Conservation (phyloP, 495 filamentous ascomycete species). For the Penicillium alfredii region DNA sequence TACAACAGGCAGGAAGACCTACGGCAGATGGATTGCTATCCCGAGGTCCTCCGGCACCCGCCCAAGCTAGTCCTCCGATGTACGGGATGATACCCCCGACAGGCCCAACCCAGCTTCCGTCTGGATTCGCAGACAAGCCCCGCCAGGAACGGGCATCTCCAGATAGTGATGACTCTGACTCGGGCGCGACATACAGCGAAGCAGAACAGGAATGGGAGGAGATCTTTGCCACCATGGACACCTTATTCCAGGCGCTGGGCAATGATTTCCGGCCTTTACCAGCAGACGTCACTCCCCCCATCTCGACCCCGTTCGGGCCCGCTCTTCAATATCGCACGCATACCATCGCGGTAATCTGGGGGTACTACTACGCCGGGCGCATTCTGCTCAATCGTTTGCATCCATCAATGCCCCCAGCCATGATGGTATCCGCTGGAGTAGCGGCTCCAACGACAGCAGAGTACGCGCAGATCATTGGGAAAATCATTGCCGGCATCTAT, state of each 20-base stretch:
- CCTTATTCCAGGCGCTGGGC: constrained; percentile 60
- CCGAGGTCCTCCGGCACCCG: constrained; percentile 2
- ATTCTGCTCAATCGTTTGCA: constrained; percentile 74
- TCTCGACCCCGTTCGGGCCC: constrained; percentile 72
- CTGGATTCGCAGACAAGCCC: constrained; percentile 30
- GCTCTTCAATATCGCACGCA: constrained; percentile 80
- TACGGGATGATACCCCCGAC: constrained; percentile 49
- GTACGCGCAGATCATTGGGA: constrained; percentile 69
- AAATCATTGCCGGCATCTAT: constrained; percentile 71
- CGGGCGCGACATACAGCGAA: constrained; percentile 56
- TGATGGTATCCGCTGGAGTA: constrained; percentile 75
- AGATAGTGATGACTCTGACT: constrained; percentile 41
- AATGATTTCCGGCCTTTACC: constrained; percentile 73
- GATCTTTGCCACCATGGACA: constrained; percentile 64
- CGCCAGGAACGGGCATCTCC: constrained; percentile 11
- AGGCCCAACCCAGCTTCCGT: constrained; percentile 34
- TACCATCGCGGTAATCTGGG: constrained; percentile 78
- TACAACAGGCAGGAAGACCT: constrained; percentile 4
- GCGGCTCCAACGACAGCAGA: constrained; percentile 60
- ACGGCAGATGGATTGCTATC: constrained; percentile 8
- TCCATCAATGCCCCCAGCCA: constrained; percentile 85
- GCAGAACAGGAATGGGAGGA: constrained; percentile 76
- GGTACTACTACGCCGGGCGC: constrained; percentile 72
- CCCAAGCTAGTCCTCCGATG: constrained; percentile 33
- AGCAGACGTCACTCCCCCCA: constrained; percentile 57